Conservation (phyloP, 768 basidiomycete species). For the Boletellus ananas region DNA sequence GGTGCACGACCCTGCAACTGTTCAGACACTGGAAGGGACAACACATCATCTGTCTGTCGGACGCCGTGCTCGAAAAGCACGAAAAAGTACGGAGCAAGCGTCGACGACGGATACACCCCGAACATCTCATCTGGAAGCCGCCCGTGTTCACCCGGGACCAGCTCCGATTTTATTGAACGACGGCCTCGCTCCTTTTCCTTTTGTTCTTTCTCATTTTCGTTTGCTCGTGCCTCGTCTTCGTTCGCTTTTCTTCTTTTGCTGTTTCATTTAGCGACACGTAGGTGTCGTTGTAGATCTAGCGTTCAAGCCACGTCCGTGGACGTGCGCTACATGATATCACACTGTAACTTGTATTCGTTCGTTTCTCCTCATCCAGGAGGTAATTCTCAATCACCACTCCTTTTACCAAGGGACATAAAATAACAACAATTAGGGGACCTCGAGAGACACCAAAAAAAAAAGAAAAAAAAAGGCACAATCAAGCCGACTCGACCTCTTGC, state of each 20-base stretch:
- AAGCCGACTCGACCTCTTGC: too few species aligned
- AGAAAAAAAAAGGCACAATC: too few species aligned
- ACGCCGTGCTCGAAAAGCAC: constrained; percentile 87
- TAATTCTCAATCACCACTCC: background rate
- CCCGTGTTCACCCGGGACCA: constrained; percentile 90
- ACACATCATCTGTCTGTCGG: constrained; percentile 89
- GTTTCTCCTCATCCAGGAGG: constrained; percentile 2
- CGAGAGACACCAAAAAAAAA: background rate
- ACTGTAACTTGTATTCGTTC: constrained; percentile 9
- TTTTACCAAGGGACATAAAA: background rate
- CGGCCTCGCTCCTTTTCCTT: background rate
- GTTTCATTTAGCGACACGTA: background rate
- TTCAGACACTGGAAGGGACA: constrained; percentile 96
- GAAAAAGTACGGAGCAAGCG: constrained; percentile 79
- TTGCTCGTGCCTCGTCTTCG: background rate
- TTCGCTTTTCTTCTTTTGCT: background rate
- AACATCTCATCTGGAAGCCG: constrained; percentile 89
- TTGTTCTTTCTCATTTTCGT: background rate
- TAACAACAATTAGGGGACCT: background rate
- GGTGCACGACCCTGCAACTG: constrained; percentile 89
- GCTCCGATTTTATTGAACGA: constrained; percentile 56
- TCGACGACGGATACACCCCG: constrained; percentile 72
- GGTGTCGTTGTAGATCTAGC: constrained; percentile 27
- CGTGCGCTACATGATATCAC: constrained; percentile 13
- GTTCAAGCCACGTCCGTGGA: constrained; percentile 5